These are phyloP conservation scores for Bremia lactucae DNA, from an alignment of 352 stramenopile species.

Conservation along the genomic window DNA sequence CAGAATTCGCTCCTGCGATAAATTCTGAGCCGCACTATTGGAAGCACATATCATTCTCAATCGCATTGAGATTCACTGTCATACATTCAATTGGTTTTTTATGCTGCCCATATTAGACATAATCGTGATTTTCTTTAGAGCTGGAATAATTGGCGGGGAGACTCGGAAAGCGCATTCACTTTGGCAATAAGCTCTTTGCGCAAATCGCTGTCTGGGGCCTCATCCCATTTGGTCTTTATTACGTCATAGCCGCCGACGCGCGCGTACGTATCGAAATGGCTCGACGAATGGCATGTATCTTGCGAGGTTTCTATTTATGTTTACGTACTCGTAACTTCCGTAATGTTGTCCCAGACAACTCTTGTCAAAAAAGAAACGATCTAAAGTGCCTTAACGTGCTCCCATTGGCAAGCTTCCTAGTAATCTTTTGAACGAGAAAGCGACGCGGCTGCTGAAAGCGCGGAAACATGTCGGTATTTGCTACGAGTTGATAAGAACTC, in stretches of 20 bases:
- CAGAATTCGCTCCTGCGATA: no score
- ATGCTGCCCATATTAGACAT: no score
- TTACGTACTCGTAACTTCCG: constrained; percentile 33
- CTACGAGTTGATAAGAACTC: no score
- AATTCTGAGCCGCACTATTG: no score
- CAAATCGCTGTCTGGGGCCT: constrained; percentile 39
- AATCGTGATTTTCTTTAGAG: constrained; percentile 26
- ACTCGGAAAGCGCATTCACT: constrained; percentile 79
- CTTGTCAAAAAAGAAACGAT: constrained; percentile 32
- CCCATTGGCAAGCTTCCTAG: no score
- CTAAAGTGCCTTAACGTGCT: no score
- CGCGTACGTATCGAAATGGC: constrained; percentile 35
- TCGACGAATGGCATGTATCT: neutral
- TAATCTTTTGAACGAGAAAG: no score
- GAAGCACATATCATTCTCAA: no score
- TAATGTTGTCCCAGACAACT: constrained; percentile 43
- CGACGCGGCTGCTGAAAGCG: no score
- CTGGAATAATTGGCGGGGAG: constrained; percentile 80
- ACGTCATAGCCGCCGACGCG: constrained; percentile 38
- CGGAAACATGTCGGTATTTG: no score
- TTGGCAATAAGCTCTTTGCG: constrained; percentile 57
- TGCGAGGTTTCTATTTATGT: neutral
- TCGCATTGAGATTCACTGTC: no score
- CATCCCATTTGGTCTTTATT: constrained; percentile 53
- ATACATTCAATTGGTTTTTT: no score